phyloP scores from a whole-genome alignment of 176 grass and related monocot genomes.

The Oryza glaberrima region DNA sequence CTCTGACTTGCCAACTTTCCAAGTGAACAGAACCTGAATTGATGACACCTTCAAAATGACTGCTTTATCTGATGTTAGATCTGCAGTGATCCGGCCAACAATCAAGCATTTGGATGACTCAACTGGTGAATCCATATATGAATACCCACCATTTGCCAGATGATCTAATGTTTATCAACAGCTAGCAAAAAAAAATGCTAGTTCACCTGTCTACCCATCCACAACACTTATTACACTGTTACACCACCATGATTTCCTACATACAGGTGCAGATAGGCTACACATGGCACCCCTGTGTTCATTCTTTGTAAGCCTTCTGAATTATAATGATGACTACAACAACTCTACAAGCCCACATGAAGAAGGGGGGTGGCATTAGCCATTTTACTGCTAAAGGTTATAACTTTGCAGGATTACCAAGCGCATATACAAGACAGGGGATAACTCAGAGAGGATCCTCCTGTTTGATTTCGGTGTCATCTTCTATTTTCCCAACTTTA shows the following conservation, averaged over 20 bases:
- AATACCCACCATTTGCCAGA: not conserved
- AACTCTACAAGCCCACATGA: slow-evolving; percentile 18
- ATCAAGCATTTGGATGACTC: not conserved
- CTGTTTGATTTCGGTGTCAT: slow-evolving; percentile 43
- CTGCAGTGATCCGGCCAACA: no score
- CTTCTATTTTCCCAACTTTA: slow-evolving; percentile 37
- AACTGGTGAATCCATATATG: not conserved
- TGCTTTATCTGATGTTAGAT: no score
- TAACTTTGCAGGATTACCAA: not conserved
- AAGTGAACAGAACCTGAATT: no score
- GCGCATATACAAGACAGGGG: slow-evolving; percentile 1
- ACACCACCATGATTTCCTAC: slow-evolving; percentile 20
- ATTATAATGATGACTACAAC: slow-evolving; percentile 9
- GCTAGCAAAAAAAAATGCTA: slow-evolving; percentile 3
- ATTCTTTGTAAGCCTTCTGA: slow-evolving; percentile 13
- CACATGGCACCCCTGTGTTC: not conserved
- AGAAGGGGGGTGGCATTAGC: not conserved
- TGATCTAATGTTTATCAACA: slow-evolving; percentile 25
- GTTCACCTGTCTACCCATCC: not conserved
- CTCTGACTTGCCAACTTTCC: no score
- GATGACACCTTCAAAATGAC: no score
- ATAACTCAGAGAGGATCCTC: slow-evolving; percentile 44
- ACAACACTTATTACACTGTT: not conserved
- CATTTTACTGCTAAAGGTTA: not conserved
- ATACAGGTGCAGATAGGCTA: not conserved